Conservation (phyloP, 805 yeast genomes). For the Metschnikowia chrysomelidarum region DNA sequence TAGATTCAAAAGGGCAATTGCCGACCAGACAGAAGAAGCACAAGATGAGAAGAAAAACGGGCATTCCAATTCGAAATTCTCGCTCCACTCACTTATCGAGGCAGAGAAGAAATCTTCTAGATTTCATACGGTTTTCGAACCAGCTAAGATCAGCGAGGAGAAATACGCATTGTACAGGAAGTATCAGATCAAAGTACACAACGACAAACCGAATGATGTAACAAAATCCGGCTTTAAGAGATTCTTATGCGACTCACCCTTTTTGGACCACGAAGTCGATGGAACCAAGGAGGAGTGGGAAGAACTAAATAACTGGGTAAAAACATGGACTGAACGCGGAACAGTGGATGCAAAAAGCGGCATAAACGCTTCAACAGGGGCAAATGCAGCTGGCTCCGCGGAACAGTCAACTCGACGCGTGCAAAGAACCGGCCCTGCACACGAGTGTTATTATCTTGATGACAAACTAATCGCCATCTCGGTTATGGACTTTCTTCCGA, state of each 20-base stretch:
- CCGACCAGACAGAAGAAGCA: slow-evolving; percentile 12
- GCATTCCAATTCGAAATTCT: slow-evolving; percentile 15
- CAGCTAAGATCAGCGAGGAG: slow-evolving; percentile 50
- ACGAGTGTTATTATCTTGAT: slow-evolving; percentile 72
- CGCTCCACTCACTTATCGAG: slow-evolving; percentile 31
- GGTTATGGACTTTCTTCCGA: slow-evolving; percentile 73
- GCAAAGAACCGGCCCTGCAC: slow-evolving; percentile 58
- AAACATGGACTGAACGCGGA: slow-evolving; percentile 34
- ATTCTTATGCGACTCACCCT: slow-evolving; percentile 72
- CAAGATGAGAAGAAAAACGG: slow-evolving; percentile 5
- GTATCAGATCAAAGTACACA: slow-evolving; percentile 72
- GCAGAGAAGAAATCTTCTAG: slow-evolving; percentile 38
- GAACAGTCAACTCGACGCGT: not conserved
- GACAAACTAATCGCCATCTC: slow-evolving; percentile 68
- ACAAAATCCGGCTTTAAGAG: slow-evolving; percentile 49
- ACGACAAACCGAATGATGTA: slow-evolving; percentile 52
- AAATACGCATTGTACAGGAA: slow-evolving; percentile 62
- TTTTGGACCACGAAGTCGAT: slow-evolving; percentile 28
- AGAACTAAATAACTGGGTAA: slow-evolving; percentile 40
- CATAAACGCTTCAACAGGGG: not conserved
- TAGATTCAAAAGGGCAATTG: slow-evolving; percentile 48
- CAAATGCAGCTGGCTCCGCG: not conserved
- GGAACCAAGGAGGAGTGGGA: slow-evolving; percentile 38
- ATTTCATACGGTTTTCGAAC: slow-evolving; percentile 49
- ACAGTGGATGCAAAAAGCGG: slow-evolving; percentile 15